These are phyloP conservation scores for Clarireedia homoeocarpa DNA, from an alignment of 2,329 filamentous ascomycete genomes.

Conservation along the genomic window DNA sequence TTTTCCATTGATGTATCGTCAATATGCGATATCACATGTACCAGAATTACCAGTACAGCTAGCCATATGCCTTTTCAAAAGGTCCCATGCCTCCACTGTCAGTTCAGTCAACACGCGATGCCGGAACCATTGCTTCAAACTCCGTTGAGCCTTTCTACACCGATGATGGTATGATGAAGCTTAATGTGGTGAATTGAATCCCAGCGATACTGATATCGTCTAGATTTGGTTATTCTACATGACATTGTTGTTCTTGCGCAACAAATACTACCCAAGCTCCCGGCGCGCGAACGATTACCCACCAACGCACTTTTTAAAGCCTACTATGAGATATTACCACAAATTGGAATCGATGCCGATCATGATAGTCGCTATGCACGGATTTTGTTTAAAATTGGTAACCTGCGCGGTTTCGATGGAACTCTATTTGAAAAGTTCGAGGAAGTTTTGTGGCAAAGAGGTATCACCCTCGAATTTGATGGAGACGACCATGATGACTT, in stretches of 20 bases:
- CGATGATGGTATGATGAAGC: slow-evolving; percentile 45
- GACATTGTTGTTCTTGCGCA: slow-evolving; percentile 68
- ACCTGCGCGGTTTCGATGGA: slow-evolving; percentile 43
- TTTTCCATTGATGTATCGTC: slow-evolving; percentile 9
- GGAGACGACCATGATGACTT: slow-evolving; percentile 26
- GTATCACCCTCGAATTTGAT: slow-evolving; percentile 61
- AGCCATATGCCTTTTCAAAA: slow-evolving; percentile 12
- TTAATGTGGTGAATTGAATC: slow-evolving; percentile 1
- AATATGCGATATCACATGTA: slow-evolving; percentile 29
- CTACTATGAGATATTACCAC: slow-evolving; percentile 68
- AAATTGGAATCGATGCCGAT: slow-evolving; percentile 62
- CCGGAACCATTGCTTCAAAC: slow-evolving; percentile 7
- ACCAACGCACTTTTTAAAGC: slow-evolving; percentile 74
- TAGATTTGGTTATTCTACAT: slow-evolving; percentile 74
- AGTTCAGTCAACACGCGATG: slow-evolving; percentile 13
- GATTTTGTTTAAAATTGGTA: slow-evolving; percentile 72
- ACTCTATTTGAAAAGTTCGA: slow-evolving; percentile 64
- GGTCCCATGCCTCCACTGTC: slow-evolving; percentile 38
- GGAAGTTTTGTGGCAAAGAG: slow-evolving; percentile 57
- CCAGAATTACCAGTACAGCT: slow-evolving; percentile 7
- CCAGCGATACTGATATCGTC: background rate
- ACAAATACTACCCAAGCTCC: slow-evolving; percentile 47
- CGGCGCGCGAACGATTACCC: slow-evolving; percentile 56
- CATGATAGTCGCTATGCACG: slow-evolving; percentile 69
- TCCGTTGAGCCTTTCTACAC: slow-evolving; percentile 43